These are phyloP conservation scores for Protomyces macrosporus DNA, from an alignment of 1,139 yeast species.

Conservation along the genomic window DNA sequence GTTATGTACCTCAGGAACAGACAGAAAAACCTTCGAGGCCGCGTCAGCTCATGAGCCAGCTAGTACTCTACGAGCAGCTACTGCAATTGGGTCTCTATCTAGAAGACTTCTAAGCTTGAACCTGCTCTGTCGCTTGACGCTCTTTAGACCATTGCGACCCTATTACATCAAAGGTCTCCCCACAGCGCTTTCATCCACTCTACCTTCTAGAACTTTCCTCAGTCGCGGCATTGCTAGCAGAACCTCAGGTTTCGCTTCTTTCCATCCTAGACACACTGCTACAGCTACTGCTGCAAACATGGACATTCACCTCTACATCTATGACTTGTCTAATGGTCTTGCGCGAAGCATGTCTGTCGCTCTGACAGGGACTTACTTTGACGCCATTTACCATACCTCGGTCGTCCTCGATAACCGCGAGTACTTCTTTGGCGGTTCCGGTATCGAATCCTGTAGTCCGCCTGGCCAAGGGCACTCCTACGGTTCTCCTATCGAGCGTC, in stretches of 20 bases:
- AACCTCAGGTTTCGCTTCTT: too few relatives aligned
- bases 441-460: conserved; percentile 45
- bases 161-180: too few relatives aligned
- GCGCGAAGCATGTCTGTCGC: conserved; percentile 46
- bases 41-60: too few relatives aligned
- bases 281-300: background rate
- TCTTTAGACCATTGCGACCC: background rate
- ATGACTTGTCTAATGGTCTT: conserved; percentile 54
- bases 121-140: background rate
- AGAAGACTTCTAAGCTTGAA: background rate
- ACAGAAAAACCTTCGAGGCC: too few relatives aligned
- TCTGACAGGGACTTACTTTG: conserved; percentile 47
- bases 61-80: too few relatives aligned
- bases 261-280: background rate
- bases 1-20: too few relatives aligned
- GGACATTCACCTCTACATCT: conserved; percentile 55
- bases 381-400: conserved; percentile 66
- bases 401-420: conserved; percentile 53
- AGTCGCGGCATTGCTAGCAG: too few relatives aligned
- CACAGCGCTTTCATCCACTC: background rate
- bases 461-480: conserved; percentile 55
- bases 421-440: conserved; percentile 46
- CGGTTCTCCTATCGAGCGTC: conserved; percentile 52
- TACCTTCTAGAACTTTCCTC: background rate
- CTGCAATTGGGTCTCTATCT: background rate